These are phyloP conservation scores for Ascochyta pisi DNA, from an alignment of 2,329 filamentous ascomycete species.

Conservation along the genomic window DNA sequence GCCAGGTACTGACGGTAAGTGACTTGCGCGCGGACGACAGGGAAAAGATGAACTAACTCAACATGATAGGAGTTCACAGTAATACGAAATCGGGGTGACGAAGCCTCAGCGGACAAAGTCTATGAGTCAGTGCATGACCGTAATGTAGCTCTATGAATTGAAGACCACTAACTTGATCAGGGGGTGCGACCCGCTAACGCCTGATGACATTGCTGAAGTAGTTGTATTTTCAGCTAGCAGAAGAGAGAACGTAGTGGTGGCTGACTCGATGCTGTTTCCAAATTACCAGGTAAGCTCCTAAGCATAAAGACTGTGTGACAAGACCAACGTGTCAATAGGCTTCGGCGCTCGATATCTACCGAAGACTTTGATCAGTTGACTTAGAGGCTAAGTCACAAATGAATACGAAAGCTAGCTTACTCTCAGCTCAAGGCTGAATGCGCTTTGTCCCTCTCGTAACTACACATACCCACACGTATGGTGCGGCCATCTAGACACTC, in stretches of 20 bases:
- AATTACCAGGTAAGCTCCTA: slow-evolving; percentile 74
- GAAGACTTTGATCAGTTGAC: background rate
- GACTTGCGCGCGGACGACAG: too few relatives aligned
- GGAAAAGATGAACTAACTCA: too few relatives aligned
- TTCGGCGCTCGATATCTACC: background rate
- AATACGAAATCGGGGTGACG: slow-evolving; percentile 84
- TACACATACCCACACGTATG: too few relatives aligned
- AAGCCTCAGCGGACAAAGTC: slow-evolving; percentile 82
- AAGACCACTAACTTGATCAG: slow-evolving; percentile 19
- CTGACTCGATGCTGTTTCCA: slow-evolving; percentile 82
- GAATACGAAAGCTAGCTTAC: too few relatives aligned
- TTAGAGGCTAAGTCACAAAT: too few relatives aligned
- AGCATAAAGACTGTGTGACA: too few relatives aligned
- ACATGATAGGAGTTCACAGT: slow-evolving; percentile 72
- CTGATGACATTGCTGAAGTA: slow-evolving; percentile 88
- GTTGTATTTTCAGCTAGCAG: slow-evolving; percentile 82
- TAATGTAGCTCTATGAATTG: background rate
- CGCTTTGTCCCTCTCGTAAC: too few relatives aligned
- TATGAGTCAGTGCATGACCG: slow-evolving; percentile 63
- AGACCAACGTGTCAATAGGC: background rate
- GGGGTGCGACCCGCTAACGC: slow-evolving; percentile 76
- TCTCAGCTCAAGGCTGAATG: too few relatives aligned
- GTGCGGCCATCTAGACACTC: too few relatives aligned
- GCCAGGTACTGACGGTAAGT: slow-evolving; percentile 78
- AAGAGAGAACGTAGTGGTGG: slow-evolving; percentile 84